Evolutionary conservation across 192 early-diverging fungal genomes (phyloP).

Genomic region (Coemansia sp.): DNA sequence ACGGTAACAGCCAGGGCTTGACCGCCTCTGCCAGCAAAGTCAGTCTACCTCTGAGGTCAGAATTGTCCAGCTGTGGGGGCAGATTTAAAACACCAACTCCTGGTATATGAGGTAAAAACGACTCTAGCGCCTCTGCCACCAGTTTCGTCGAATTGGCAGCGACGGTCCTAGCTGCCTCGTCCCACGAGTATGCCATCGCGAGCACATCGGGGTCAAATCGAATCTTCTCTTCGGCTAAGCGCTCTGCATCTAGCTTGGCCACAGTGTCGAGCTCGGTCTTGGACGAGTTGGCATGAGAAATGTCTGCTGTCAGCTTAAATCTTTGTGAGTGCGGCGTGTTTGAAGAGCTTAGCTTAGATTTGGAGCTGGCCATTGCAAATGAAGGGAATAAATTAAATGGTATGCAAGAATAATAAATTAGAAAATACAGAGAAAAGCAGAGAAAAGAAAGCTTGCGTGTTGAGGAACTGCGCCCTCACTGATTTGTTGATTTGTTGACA

Average conservation of each 20-base stretch:
- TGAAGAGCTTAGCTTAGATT: not conserved
- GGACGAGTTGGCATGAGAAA: not conserved
- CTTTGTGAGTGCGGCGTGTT: not conserved
- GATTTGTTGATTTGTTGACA: not conserved
- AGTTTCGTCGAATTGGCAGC: not conserved
- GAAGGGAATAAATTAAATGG: not conserved
- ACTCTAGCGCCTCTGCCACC: not conserved
- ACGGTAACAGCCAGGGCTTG: conserved; percentile 6
- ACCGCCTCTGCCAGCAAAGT: not conserved
- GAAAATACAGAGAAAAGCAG: not conserved
- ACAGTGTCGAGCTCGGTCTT: not conserved
- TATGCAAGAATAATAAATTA: not conserved
- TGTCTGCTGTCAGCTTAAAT: not conserved
- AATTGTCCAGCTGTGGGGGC: not conserved
- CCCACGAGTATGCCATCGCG: not conserved
- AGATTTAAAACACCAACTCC: not conserved
- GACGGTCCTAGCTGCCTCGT: not conserved
- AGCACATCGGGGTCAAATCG: not conserved
- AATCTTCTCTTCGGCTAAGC: conserved; percentile 1
- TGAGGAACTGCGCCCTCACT: not conserved
- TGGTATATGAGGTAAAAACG: not conserved
- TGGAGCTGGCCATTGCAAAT: not conserved
- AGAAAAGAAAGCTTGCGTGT: not conserved
- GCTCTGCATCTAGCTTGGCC: not conserved
- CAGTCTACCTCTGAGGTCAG: not conserved